These are phyloP conservation scores for Fusarium mangiferae DNA, from an alignment of 2,329 filamentous ascomycete genomes.

Conservation along the genomic window DNA sequence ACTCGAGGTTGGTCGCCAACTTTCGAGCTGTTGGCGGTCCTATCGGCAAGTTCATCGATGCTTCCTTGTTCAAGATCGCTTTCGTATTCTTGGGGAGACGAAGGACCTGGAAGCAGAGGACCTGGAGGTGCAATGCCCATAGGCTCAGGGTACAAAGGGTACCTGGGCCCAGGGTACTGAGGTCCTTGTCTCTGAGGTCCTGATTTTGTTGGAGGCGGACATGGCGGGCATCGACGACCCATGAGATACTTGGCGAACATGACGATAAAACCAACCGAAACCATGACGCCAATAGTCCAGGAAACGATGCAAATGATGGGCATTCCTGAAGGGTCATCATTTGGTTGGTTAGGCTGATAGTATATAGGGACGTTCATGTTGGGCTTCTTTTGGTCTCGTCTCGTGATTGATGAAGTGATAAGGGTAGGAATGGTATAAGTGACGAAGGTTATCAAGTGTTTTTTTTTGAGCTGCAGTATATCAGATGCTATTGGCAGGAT, in stretches of 20 bases:
- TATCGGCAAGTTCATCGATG: too few species aligned
- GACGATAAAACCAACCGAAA: neutral
- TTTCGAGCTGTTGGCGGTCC: neutral
- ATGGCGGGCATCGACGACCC: neutral
- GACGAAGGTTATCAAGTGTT: neutral
- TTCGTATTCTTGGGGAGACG: too few species aligned
- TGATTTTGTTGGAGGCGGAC: neutral
- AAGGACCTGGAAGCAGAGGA: neutral
- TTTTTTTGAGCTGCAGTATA: neutral
- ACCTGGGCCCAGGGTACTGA: neutral
- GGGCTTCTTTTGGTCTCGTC: neutral
- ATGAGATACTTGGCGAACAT: neutral
- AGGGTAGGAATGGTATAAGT: neutral
- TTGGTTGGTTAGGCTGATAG: neutral
- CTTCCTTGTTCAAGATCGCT: neutral
- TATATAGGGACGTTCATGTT: neutral
- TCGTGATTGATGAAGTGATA: neutral
- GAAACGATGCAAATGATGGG: neutral
- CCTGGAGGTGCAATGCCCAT: neutral
- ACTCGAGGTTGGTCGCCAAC: neutral
- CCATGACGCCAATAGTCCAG: neutral
- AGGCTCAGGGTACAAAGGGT: neutral
- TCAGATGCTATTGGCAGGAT: neutral
- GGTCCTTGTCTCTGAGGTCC: neutral
- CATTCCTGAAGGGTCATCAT: neutral